Evolutionary conservation across 2,329 filamentous ascomycete species (phyloP).

Genomic region (Fusarium virguliforme): DNA sequence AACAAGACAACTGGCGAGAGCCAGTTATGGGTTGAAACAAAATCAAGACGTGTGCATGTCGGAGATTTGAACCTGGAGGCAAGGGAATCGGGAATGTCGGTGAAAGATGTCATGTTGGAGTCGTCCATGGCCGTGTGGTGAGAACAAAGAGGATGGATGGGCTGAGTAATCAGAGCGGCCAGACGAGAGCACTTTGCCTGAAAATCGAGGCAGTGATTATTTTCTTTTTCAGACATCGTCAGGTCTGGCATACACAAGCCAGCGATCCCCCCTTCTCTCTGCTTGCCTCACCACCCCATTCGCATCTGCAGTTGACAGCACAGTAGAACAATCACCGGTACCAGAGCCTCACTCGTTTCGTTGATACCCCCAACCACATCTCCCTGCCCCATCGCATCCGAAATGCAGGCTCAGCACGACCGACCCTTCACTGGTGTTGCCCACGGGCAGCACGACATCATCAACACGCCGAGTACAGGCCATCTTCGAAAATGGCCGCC

Average conservation of each 20-base stretch:
- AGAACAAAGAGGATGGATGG: neutral
- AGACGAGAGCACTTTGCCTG: neutral
- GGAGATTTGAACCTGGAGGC: neutral
- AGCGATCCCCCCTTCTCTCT: neutral
- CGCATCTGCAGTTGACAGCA: neutral
- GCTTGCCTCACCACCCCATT: neutral
- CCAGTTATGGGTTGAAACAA: neutral
- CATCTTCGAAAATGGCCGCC: neutral
- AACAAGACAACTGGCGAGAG: neutral
- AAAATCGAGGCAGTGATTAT: neutral
- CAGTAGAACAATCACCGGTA: neutral
- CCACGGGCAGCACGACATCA: neutral
- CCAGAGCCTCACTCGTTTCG: neutral
- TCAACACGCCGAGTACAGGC: neutral
- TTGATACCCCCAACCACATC: neutral
- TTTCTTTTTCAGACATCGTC: neutral
- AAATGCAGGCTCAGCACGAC: neutral
- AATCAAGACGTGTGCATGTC: neutral
- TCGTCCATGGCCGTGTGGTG: constrained; percentile 1
- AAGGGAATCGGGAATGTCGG: neutral
- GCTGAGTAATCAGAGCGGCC: neutral
- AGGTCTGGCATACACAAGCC: neutral
- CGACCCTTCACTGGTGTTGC: neutral
- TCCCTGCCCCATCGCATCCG: neutral
- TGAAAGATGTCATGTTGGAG: neutral